phyloP scores from a whole-genome alignment of 371 early-diverging fungal genomes.

The Mucor ambiguus region DNA sequence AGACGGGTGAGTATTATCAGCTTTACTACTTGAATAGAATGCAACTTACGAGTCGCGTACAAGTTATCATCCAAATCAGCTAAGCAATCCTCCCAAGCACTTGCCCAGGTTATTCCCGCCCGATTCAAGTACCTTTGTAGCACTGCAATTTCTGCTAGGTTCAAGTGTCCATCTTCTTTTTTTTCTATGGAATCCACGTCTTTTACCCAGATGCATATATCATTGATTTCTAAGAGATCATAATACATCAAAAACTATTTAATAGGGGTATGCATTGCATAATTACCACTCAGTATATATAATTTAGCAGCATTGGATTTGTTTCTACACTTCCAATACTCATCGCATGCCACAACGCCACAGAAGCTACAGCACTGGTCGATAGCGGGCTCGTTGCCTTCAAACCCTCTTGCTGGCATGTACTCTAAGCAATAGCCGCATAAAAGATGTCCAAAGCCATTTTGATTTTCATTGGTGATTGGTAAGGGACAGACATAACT shows the following conservation, averaged over 20 bases:
- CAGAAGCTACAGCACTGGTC: constrained; percentile 28
- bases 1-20: not conserved
- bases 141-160: constrained; percentile 14
- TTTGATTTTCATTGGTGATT: constrained; percentile 9
- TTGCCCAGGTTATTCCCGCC: constrained; percentile 11
- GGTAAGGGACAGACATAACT: constrained; percentile 14
- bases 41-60: constrained; percentile 15
- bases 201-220: not conserved
- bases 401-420: constrained; percentile 19
- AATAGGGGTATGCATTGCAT: not conserved
- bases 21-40: not conserved
- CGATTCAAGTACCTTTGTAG: constrained; percentile 6
- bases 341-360: constrained; percentile 25
- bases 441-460: constrained; percentile 18
- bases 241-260: not conserved
- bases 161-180: constrained; percentile 26
- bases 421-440: constrained; percentile 19
- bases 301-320: constrained; percentile 11
- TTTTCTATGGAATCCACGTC: constrained; percentile 13
- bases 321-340: constrained; percentile 22
- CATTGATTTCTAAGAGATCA: constrained; percentile 6
- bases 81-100: constrained; percentile 25
- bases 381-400: constrained; percentile 14
- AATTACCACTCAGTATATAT: constrained; percentile 19
- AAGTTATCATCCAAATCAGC: constrained; percentile 16